phyloP scores from a whole-genome alignment of 805 yeast species.

The Zygosaccharomyces rouxii region DNA sequence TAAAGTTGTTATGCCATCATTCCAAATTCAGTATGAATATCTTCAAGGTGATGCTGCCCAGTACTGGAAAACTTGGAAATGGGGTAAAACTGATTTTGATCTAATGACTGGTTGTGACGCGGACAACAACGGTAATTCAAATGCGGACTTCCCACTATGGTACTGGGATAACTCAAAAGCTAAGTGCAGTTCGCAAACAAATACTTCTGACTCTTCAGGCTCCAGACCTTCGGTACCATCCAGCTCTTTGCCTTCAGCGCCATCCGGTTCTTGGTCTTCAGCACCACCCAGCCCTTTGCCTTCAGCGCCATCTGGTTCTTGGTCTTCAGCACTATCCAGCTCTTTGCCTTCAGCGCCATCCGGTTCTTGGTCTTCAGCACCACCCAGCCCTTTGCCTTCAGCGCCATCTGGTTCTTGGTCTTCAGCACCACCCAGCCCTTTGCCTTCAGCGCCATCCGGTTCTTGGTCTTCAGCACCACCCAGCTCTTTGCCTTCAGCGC shows the following conservation, averaged over 20 bases:
- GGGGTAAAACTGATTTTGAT: constrained; percentile 20
- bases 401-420: too few species aligned
- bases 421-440: too few species aligned
- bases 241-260: neutral
- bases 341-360: too few species aligned
- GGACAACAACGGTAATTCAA: constrained; percentile 30
- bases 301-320: too few species aligned
- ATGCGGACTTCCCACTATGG: constrained; percentile 27
- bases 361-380: too few species aligned
- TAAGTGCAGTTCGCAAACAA: neutral
- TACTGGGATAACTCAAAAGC: constrained; percentile 19
- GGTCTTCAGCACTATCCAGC: too few species aligned
- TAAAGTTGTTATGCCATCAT: constrained; percentile 23
- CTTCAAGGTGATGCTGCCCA: constrained; percentile 23
- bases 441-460: too few species aligned
- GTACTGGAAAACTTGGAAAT: constrained; percentile 8
- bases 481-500: too few species aligned
- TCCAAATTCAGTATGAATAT: constrained; percentile 35
- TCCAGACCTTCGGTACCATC: neutral
- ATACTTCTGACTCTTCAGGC: neutral
- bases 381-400: too few species aligned
- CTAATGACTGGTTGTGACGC: constrained; percentile 27
- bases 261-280: neutral
- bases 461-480: too few species aligned
- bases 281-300: too few species aligned